Evolutionary conservation across 2,329 filamentous ascomycete species (phyloP).

Genomic region (Samsoniella hepiali): DNA sequence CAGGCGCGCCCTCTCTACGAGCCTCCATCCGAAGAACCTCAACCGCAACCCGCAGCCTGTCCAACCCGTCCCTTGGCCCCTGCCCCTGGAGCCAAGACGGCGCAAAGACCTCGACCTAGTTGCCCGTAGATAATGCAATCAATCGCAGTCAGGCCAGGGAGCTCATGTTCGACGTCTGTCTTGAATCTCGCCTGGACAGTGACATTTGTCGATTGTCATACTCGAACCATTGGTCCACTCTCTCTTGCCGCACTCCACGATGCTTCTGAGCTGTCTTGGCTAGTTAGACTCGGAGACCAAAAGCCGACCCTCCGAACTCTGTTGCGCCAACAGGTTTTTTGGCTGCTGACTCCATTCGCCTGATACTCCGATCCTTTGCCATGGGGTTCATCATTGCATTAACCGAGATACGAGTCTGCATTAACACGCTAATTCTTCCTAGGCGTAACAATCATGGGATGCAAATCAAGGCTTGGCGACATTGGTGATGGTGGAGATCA

Average conservation of each 20-base stretch:
- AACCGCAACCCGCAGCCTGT: not conserved
- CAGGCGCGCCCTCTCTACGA: not conserved
- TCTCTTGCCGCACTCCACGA: too few species aligned
- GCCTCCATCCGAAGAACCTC: not conserved
- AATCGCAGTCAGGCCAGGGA: not conserved
- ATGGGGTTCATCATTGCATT: not conserved
- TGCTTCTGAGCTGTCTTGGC: too few species aligned
- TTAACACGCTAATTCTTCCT: not conserved
- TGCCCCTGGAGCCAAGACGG: not conserved
- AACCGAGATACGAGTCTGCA: not conserved
- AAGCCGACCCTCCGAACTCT: not conserved
- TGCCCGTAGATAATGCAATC: not conserved
- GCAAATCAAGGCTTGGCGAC: not conserved
- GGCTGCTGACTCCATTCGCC: not conserved
- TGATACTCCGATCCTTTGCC: not conserved
- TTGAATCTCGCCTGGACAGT: too few species aligned
- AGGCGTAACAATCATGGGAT: not conserved
- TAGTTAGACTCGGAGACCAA: too few species aligned
- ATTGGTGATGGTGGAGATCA: not conserved
- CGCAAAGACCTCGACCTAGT: not conserved
- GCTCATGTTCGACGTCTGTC: not conserved
- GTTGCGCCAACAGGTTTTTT: not conserved
- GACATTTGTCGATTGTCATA: too few species aligned
- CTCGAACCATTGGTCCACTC: too few species aligned
- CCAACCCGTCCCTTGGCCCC: not conserved